Evolutionary conservation across 306 rosid genomes (phyloP), one percentile per base, ranked within the genome.

Genomic region (Cyclanthera cordifolia): DNA sequence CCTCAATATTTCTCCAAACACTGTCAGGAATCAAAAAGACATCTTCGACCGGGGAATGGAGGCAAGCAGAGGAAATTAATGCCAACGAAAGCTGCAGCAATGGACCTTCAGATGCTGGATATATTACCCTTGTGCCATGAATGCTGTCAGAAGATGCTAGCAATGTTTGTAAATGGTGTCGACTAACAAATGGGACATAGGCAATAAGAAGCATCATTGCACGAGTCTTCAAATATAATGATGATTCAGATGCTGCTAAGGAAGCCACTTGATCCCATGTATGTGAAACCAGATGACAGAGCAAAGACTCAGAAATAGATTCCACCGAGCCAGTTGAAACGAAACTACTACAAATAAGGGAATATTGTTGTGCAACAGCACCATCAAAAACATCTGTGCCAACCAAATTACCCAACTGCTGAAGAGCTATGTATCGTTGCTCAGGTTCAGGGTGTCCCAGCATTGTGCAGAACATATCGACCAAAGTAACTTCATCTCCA

Each of bases 371-470:
- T 68, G 76, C 64, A 43, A 69, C 61, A 51, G 80, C 75, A 64
- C 78, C 83, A 72, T 77, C 86, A 79, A 70, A 70, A 15, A 66
- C 60, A 79, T 80, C 80, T 69, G 79, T 85, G 69, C 90, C 95
- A 85, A 88, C 74, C 79, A 91, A 84, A 72, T 77, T 82, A 66
- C 95, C 82, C 72, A 91, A 74, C 73, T 83, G 87, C 69, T 80
- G 81, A 57, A 91, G 67, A 65, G 88, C 97, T 76, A 91, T 80
- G 45, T 76, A 79, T 19, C 97, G 88, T 70, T 91, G 97, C 84
- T 91, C 97, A 27, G 97, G 96, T 71, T 91, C 97, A 53, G 91
- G 88, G 76, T 86, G 96, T 69, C 90, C 84, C 74, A 91, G 76
- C 86, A 91, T 76, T 28, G 84, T 63, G 77, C 91, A 80, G 72